These are phyloP conservation scores for Papiliotrema laurentii DNA, from an alignment of 1,284 basidiomycete genomes.

Conservation along the genomic window DNA sequence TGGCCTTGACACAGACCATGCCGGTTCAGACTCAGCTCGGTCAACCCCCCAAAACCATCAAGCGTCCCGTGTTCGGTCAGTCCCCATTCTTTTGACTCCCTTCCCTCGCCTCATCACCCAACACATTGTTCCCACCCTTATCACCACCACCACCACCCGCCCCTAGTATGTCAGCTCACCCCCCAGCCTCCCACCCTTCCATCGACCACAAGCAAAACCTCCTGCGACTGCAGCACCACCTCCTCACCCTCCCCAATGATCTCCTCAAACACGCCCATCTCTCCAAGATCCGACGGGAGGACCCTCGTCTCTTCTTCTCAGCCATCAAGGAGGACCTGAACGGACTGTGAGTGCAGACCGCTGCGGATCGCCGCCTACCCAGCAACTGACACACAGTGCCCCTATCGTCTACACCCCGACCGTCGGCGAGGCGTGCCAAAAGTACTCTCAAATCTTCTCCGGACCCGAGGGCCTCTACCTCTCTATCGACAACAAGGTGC, in stretches of 20 bases:
- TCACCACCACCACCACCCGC: background rate
- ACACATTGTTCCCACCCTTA: background rate
- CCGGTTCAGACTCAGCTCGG: background rate
- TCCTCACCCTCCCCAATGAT: constrained; percentile 32
- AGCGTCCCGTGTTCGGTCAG: background rate
- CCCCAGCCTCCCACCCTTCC: constrained; percentile 11
- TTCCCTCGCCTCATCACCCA: too few relatives aligned
- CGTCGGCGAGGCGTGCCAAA: constrained; percentile 85
- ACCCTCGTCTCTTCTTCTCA: constrained; percentile 42
- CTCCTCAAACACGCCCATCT: constrained; percentile 44
- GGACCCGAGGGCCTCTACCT: constrained; percentile 69
- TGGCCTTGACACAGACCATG: constrained; percentile 1
- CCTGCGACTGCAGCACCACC: constrained; percentile 37
- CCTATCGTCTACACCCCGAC: constrained; percentile 88
- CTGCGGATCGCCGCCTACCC: background rate
- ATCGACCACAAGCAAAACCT: constrained; percentile 32
- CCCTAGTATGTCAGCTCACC: background rate
- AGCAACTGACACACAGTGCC: constrained; percentile 36
- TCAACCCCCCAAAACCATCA: background rate
- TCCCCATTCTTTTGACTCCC: too few relatives aligned
- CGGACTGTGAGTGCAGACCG: constrained; percentile 32
- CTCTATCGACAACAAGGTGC: constrained; percentile 75
- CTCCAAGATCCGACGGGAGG: constrained; percentile 30
- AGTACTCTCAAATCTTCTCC: constrained; percentile 76
- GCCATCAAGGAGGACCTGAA: constrained; percentile 37